Base-by-base conservation (phyloP, 208 protist species). In the Crithidia fasciculata region DNA sequence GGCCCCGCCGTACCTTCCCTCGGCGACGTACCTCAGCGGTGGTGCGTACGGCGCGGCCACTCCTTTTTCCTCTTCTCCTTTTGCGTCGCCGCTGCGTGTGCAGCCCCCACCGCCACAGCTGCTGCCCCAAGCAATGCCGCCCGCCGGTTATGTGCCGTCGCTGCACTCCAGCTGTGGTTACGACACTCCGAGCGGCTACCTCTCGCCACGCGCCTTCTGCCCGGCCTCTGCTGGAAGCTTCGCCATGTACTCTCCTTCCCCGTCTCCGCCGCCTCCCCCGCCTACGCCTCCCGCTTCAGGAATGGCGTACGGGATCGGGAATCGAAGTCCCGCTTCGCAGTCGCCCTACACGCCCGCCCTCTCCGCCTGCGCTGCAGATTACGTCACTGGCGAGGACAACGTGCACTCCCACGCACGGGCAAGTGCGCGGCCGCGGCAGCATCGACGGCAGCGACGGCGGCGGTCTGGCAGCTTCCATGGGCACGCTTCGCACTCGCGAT, bases 341-440 rank as follows among this genome's bases (percentile, higher is more conserved):
- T 71, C 72, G 12, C 65, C 72, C 13, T 36, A 57, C 37, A 72
- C 57, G 15, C 65, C 63, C 5, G 16, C 64, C 7, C 40, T 61
- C 15, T 65, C 40, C 19, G 57, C 66, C 8, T 37, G 57, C 28
- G 28, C 0, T 1, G 28, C 28, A 28, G 28, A 28, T 40, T 43
- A 15, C 9, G 13, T 19, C 5, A 39, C 44, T 28, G 47, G 57
- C 57, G 67, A 54, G n/a, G 19, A 47, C 45, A 56, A 60, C 9
- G 28, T 28, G 28, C 1, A 2, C 28, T 28, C 28, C 28, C 28
- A 28, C 28, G 28, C 28, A 28, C 28, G 28, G 28, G 28, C 28
- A 28, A 28, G 28, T 28, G 28, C 28, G 28, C 28, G 28, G 0
- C 45, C 45, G 12, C 9, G 45, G 45, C 45, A 49, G 45, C 45